Base-by-base conservation (phyloP, 177 flowering plant genomes). In the Telopea speciosissima region DNA sequence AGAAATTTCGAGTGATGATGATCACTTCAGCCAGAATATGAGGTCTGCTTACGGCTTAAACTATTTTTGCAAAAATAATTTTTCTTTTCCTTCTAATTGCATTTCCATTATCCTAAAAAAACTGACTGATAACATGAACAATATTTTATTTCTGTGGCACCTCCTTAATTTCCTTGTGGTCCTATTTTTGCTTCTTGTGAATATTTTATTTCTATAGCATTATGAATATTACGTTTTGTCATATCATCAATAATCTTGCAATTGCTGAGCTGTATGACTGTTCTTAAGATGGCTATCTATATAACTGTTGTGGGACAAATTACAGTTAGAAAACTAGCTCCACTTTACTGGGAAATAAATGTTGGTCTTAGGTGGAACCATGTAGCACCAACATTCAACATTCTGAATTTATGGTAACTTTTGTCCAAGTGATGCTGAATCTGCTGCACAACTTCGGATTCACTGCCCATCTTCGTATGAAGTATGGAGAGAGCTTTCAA, bases 1-100 rank as follows among this genome's bases (percentile, higher is more conserved):
- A 69, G 95, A 91, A 14, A 84, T 68, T 67, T 68, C 72, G 44
- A 81, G 78, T 71, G 90, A 89, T 23, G 95, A 90, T 10, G 90
- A 91, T 73, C 84, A 73, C 13, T 79, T 79, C 67, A 79, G 84
- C 74, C 83, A 72, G 70, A 75, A 67, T 73, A 70, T 82, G 62
- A 87, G 96, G 97, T 92, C 72, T 52, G 56, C 62, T 78, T 16
- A 17, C 26, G 54, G 17, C 58, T 71, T 23, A 45, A 66, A 45
- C 54, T 8, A 44, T 16, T 21, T 40, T 56, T 33, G 69, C 17
- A n/a, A 58, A 54, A 24, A 11, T 12, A 17, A 21, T 25, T 11
- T 21, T 67, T 25, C 28, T 28, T 24, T 28, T 28, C 16, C 25
- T 56, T 58, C 10, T 19, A 58, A 7, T n/a, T 58, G 61, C 61